Percentiles rank a stretch among this genome's conserved stretches.
Evolutionary conservation across 2,329 filamentous ascomycete species (phyloP).

Genomic region (Beauveria sp.): DNA sequence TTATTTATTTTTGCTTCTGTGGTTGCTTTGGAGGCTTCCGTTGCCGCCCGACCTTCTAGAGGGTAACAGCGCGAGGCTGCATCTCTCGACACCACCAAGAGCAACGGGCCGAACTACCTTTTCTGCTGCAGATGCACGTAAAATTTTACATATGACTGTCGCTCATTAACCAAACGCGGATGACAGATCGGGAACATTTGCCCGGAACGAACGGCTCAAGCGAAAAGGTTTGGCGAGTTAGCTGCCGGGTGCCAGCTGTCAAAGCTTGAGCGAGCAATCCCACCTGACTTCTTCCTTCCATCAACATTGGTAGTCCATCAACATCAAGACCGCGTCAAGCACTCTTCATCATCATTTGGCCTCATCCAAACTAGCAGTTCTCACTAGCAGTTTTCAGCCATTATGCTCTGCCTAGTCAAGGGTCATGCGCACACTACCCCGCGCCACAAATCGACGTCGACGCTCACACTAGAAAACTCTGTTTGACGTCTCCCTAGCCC

Average conservation of each 20-base stretch:
- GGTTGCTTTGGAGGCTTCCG: background rate
- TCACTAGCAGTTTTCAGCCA: background rate
- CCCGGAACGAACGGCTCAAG: background rate
- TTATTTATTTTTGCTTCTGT: background rate
- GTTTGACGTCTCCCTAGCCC: background rate
- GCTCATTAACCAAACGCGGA: background rate
- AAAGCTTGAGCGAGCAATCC: background rate
- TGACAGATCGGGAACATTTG: background rate
- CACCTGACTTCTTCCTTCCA: background rate
- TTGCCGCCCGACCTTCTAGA: background rate
- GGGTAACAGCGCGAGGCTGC: background rate
- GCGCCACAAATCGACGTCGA: background rate
- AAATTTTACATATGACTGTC: background rate
- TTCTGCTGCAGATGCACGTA: background rate
- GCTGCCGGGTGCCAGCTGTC: background rate
- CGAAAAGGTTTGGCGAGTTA: background rate
- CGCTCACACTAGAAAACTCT: background rate
- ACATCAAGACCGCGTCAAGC: background rate
- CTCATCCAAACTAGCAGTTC: background rate
- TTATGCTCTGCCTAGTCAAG: background rate
- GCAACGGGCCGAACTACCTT: background rate
- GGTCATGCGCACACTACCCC: background rate
- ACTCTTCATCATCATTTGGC: background rate
- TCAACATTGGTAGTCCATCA: background rate
- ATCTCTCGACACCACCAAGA: background rate